A percentile compares a stretch with the other conserved stretches of the same genome.
phyloP scores from a whole-genome alignment of 352 stramenopile species.

The Globisporangium nunn region DNA sequence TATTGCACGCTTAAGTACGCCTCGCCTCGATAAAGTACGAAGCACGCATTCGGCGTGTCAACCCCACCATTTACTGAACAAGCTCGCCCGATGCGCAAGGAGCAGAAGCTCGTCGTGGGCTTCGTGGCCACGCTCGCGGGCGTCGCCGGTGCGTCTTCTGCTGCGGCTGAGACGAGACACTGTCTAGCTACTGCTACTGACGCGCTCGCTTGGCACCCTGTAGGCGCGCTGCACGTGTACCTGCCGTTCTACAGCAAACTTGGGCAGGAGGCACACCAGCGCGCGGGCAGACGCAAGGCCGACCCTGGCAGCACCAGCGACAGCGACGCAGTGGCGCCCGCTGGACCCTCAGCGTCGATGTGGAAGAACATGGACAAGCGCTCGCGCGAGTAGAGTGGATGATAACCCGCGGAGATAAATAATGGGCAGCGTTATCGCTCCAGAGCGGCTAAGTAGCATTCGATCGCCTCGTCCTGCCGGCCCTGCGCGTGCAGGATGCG shows the following conservation, averaged over 20 bases:
- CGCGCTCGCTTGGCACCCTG: neutral
- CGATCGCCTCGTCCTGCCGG: slow-evolving; percentile 41
- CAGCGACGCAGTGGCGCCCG: slow-evolving; percentile 1
- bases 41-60: neutral
- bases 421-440: slow-evolving; percentile 18
- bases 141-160: slow-evolving; percentile 17
- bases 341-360: slow-evolving; percentile 24
- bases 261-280: slow-evolving; percentile 22
- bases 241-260: slow-evolving; percentile 34
- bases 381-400: slow-evolving; percentile 5
- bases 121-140: slow-evolving; percentile 22
- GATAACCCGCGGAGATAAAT: slow-evolving; percentile 10
- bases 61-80: too few species aligned
- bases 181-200: neutral
- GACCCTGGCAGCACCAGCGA: neutral
- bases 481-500: slow-evolving; percentile 45
- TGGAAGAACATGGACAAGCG: slow-evolving; percentile 39
- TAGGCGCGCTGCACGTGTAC: slow-evolving; percentile 26
- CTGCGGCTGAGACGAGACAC: neutral
- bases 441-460: slow-evolving; percentile 60
- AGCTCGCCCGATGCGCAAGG: slow-evolving; percentile 17
- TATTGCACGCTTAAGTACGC: too few species aligned
- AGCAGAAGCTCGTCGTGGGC: slow-evolving; percentile 25
- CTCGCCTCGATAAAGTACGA: neutral
- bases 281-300: slow-evolving; percentile 10